A percentile compares a stretch with the other conserved stretches of the same genome.
These are phyloP conservation scores for Asterionellopsis glacialis DNA, from an alignment of 108 stramenopile genomes.

Conservation along the genomic window DNA sequence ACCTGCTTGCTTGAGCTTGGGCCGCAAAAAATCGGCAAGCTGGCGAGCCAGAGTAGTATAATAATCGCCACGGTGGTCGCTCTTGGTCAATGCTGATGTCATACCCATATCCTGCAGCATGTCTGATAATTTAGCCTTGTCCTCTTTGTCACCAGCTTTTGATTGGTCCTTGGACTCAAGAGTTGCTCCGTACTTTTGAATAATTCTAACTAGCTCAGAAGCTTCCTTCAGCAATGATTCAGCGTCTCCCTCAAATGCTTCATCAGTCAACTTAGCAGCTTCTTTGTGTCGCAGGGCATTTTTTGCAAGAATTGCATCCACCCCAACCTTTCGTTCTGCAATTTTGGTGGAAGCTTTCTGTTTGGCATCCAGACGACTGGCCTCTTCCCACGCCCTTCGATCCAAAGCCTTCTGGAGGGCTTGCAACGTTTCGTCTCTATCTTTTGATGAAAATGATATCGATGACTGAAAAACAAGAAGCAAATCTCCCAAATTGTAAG, in stretches of 20 bases:
- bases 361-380: constrained; percentile 34
- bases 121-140: constrained; percentile 27
- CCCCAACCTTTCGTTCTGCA: constrained; percentile 31
- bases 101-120: constrained; percentile 92
- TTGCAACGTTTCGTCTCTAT: constrained; percentile 57
- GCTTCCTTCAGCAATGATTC: constrained; percentile 72
- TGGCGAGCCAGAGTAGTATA: constrained; percentile 92
- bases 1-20: constrained; percentile 40
- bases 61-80: constrained; percentile 61
- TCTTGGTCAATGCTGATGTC: constrained; percentile 86
- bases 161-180: constrained; percentile 28
- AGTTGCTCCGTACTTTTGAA: constrained; percentile 68
- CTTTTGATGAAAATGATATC: constrained; percentile 15
- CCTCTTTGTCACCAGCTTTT: constrained; percentile 4
- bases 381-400: constrained; percentile 64
- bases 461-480: constrained; percentile 44
- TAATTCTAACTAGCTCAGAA: constrained; percentile 52
- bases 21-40: constrained; percentile 87
- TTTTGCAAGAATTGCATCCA: constrained; percentile 74
- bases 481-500: constrained; percentile 61
- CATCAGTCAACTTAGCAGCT: constrained; percentile 59
- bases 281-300: constrained; percentile 50
- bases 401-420: constrained; percentile 43
- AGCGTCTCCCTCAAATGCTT: constrained; percentile 65
- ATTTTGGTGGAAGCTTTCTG: constrained; percentile 17